Evolutionary conservation across 2,329 filamentous ascomycete genomes (phyloP).

Genomic region (Xylaria sp.): DNA sequence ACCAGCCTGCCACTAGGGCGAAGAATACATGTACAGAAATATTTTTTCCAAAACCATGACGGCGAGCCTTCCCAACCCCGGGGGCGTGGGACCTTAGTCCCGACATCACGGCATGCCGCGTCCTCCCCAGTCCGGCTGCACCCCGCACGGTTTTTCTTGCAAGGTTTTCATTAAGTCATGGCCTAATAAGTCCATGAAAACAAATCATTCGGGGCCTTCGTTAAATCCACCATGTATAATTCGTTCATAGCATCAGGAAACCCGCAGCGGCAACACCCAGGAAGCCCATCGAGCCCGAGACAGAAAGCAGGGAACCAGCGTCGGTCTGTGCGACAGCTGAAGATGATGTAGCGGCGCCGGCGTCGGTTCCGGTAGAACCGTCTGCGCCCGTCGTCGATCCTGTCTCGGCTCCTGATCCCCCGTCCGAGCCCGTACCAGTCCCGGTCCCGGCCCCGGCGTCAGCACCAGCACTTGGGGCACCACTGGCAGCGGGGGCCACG

Average conservation of each 20-base stretch:
- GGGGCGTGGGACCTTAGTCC: conserved; percentile 8
- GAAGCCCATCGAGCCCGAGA: conserved; percentile 47
- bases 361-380: conserved; percentile 4
- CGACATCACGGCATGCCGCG: conserved; percentile 1
- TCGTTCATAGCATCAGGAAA: conserved; percentile 44
- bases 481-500: conserved; percentile 34
- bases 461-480: conserved; percentile 30
- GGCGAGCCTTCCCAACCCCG: conserved; percentile 14
- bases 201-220: background rate
- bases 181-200: conserved; percentile 1
- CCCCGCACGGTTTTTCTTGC: conserved; percentile 10
- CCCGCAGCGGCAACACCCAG: conserved; percentile 45
- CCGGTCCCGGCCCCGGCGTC: conserved; percentile 27
- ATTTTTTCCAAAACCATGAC: background rate
- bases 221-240: conserved; percentile 2
- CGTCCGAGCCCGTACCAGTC: conserved; percentile 5
- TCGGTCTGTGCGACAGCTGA: conserved; percentile 18
- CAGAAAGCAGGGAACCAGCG: conserved; percentile 35
- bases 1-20: conserved; percentile 20
- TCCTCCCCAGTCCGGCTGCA: conserved; percentile 1
- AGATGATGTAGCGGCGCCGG: conserved; percentile 2
- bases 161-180: conserved; percentile 19
- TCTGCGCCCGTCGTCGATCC: background rate
- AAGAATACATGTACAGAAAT: conserved; percentile 15
- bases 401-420: background rate